Evolutionary conservation across 495 filamentous ascomycete genomes (phyloP), one percentile per base, ranked within the genome.

Genomic region (Cryomyces minteri): DNA sequence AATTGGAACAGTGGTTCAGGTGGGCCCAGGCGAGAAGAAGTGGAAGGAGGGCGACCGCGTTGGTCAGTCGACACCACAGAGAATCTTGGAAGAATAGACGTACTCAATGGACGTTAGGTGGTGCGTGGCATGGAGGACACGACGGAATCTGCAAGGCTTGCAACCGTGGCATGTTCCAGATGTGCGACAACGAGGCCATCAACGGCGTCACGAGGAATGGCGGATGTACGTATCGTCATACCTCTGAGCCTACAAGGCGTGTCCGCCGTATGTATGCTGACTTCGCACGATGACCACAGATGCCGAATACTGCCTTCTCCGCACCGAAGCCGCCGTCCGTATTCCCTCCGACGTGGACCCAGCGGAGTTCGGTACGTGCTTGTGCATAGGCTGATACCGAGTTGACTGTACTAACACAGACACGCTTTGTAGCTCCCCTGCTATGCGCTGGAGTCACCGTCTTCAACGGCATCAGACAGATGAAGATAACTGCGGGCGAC

Each of bases 391-490:
- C 39, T 28, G 29, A 41, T 12, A 12, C 4, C 7, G 4, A 4
- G 1, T 41, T 41, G 29, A 41, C 12, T 41, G 39, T 28, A 18
- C 12, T 8, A 28, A 41, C 14, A 12, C 8, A 41, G 39, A 18
- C 39, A 28, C 18, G 18, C 18, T 25, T 25, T 2, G 18, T 25
- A 25, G 18, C 9, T 30, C 41, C 41, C 28, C 41, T 31, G n/a
- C 71, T 82, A 28, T 82, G 77, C 61, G 78, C 80, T 2, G 80
- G 79, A 41, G 69, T 83, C 40, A 81, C 78, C 29, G 72, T 77
- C 33, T 85, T 82, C 71, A 83, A 82, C 62, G 67, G 68, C 5
- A 75, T 85, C 40, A 71, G 79, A 25, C 67, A 72, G 39, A 69
- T 76, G 66, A 61, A 71, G 37, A 62, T 82, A 38, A 52, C 62